Evolutionary conservation across 164 flowering plant species (phyloP).

Genomic region (Paratinospora sagittata): DNA sequence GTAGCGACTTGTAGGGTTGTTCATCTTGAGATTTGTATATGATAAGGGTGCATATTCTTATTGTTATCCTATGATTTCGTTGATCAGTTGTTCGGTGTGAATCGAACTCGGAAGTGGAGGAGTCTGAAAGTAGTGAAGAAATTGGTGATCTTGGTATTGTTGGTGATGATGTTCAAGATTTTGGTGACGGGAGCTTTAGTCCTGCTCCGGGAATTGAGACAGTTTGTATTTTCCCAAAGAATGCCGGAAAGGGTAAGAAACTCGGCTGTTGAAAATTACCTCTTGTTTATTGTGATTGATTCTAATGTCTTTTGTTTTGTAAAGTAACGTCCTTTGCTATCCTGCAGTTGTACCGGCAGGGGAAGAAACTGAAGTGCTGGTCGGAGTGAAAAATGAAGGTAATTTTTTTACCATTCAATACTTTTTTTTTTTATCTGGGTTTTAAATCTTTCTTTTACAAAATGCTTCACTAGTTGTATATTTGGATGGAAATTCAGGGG

Average conservation of each 20-base stretch:
- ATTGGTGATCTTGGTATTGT: constrained; percentile 65
- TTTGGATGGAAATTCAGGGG: constrained; percentile 36
- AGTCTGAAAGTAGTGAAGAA: constrained; percentile 40
- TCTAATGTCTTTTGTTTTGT: constrained; percentile 1
- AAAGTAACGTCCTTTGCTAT: background rate
- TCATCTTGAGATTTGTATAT: too few relatives aligned
- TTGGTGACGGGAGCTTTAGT: constrained; percentile 41
- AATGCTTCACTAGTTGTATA: background rate
- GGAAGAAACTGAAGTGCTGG: constrained; percentile 74
- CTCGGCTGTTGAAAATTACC: background rate
- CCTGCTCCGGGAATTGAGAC: constrained; percentile 87
- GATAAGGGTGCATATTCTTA: background rate
- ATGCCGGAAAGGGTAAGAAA: constrained; percentile 49
- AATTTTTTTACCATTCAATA: constrained; percentile 20
- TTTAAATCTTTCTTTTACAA: background rate
- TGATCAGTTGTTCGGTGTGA: constrained; percentile 64
- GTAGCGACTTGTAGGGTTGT: too few relatives aligned
- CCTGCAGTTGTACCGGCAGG: constrained; percentile 75
- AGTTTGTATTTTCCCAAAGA: constrained; percentile 74
- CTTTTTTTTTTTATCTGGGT: background rate
- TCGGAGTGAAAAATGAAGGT: constrained; percentile 90
- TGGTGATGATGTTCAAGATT: constrained; percentile 56
- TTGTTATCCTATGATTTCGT: background rate
- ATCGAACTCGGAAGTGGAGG: constrained; percentile 50
- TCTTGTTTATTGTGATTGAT: background rate